phyloP scores from a whole-genome alignment of 2,329 filamentous ascomycete species.

The Diaporthe vexans region DNA sequence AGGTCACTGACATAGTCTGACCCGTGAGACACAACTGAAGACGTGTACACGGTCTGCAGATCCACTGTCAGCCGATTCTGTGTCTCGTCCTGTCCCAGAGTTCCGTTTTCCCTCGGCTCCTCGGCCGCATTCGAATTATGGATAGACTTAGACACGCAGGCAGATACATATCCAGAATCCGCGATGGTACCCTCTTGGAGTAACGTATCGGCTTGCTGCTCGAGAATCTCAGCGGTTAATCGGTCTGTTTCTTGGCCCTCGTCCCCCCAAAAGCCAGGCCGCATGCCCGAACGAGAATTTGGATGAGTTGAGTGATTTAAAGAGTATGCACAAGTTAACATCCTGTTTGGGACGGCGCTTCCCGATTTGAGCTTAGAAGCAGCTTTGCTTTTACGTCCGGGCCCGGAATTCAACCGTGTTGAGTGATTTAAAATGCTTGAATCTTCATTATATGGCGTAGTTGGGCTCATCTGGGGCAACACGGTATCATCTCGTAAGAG shows the following conservation, averaged over 20 bases:
- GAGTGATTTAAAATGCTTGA: no score
- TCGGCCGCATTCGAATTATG: neutral
- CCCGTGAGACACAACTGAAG: neutral
- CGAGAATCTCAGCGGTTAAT: neutral
- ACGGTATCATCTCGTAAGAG: no score
- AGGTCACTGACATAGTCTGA: neutral
- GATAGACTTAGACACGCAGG: neutral
- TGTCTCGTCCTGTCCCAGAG: neutral
- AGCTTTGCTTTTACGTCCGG: no score
- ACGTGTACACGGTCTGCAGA: neutral
- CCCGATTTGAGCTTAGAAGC: no score
- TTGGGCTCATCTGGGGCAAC: no score
- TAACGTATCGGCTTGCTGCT: neutral
- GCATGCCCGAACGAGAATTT: no score
- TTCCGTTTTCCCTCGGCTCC: neutral
- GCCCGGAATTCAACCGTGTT: no score
- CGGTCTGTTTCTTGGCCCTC: no score
- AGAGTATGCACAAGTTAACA: no score
- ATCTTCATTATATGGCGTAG: no score
- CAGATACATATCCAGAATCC: neutral
- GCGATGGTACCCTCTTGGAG: neutral
- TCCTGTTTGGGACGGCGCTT: no score
- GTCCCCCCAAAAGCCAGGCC: fast-evolving
- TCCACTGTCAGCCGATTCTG: neutral
- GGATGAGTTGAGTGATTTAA: neutral